Percentiles rank a stretch among this genome's conserved stretches.
Evolutionary conservation across 192 early-diverging fungal genomes (phyloP).

Genomic region (Umbelopsis sp.): DNA sequence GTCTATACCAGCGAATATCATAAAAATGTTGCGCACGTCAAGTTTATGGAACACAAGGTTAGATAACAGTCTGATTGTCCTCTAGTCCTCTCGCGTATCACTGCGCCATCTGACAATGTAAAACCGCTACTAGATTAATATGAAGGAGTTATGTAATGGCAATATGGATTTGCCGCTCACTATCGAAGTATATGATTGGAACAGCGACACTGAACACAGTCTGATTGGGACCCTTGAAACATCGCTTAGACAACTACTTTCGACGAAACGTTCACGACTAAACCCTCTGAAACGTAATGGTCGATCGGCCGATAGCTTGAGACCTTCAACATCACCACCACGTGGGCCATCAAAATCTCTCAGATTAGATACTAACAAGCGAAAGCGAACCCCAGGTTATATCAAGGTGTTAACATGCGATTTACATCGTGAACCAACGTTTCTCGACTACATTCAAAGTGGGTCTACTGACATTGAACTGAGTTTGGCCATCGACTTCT

Average conservation of each 20-base stretch:
- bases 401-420: slow-evolving; percentile 13
- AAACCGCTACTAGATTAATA: neutral
- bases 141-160: slow-evolving; percentile 13
- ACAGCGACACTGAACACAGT: neutral
- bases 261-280: neutral
- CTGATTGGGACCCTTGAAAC: slow-evolving; percentile 5
- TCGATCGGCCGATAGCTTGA: neutral
- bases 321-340: neutral
- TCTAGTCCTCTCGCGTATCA: neutral
- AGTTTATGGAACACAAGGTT: slow-evolving; percentile 3
- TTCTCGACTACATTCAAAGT: slow-evolving; percentile 14
- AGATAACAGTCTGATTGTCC: neutral
- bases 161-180: slow-evolving; percentile 8
- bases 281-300: neutral
- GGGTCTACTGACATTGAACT: slow-evolving; percentile 10
- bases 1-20: slow-evolving; percentile 18
- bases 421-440: neutral
- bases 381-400: neutral
- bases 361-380: neutral
- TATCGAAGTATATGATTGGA: slow-evolving; percentile 23
- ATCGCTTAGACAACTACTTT: neutral
- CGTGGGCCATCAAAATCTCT: neutral
- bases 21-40: slow-evolving; percentile 8
- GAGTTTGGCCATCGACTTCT: slow-evolving; percentile 12
- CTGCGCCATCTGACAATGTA: too few species aligned